Conservation (phyloP, 176 grass and related monocot species). For the Avena insularis region DNA sequence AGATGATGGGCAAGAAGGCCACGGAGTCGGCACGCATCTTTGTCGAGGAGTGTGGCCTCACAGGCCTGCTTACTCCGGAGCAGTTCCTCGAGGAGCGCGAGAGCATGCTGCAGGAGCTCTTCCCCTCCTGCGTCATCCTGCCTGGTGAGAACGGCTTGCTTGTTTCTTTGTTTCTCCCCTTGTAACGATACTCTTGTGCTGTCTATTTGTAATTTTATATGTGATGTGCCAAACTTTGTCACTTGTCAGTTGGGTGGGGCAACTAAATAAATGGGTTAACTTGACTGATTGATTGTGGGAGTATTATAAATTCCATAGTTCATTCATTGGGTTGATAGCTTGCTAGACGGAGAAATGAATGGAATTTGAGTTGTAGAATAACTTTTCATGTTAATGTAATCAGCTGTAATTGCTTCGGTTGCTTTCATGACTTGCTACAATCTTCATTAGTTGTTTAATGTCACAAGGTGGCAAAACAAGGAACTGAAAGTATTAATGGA, state of each 20-base stretch:
- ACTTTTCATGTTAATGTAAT: background rate
- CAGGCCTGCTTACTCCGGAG: conserved; percentile 73
- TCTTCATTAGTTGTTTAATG: background rate
- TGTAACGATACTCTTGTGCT: background rate
- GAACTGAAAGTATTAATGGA: conserved; percentile 2
- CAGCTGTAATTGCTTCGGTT: conserved; percentile 20
- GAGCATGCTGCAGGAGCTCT: conserved; percentile 80
- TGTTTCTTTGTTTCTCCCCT: background rate
- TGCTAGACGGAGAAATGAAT: background rate
- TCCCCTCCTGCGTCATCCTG: conserved; percentile 70
- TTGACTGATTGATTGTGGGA: background rate
- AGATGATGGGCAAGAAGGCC: conserved; percentile 98
- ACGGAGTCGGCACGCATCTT: conserved; percentile 78
- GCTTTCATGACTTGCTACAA: background rate
- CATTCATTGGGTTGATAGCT: background rate
- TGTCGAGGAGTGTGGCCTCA: conserved; percentile 71
- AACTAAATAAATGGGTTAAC: background rate
- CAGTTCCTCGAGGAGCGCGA: conserved; percentile 87
- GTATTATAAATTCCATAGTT: background rate
- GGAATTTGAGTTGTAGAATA: conserved; percentile 2
- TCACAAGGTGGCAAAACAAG: background rate
- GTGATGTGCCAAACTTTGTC: background rate
- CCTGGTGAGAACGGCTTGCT: conserved; percentile 55
- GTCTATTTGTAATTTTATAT: background rate
- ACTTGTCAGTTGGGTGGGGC: background rate